These are phyloP conservation scores for Helichrysum umbraculigerum DNA, from an alignment of 129 eudicot genomes.

Conservation along the genomic window DNA sequence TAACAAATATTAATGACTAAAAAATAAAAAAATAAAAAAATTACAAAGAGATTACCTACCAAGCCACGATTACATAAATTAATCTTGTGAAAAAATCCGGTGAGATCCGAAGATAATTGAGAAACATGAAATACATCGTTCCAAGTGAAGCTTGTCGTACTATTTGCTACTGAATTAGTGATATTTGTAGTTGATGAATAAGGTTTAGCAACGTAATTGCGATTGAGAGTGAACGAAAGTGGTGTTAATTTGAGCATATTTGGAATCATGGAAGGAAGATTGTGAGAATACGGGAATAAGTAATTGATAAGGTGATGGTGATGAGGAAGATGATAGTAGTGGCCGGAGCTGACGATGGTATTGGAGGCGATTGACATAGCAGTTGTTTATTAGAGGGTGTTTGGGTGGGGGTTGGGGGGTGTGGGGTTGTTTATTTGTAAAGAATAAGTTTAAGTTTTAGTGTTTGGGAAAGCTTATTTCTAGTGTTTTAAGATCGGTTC, in stretches of 20 bases:
- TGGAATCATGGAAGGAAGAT: neutral
- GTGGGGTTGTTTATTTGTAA: no score
- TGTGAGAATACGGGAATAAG: neutral
- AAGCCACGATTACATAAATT: constrained; percentile 12
- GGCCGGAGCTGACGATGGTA: neutral
- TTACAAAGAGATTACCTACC: constrained; percentile 27
- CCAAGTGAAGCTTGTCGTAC: constrained; percentile 55
- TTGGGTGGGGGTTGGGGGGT: no score
- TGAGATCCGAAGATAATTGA: constrained; percentile 14
- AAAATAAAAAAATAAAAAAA: neutral
- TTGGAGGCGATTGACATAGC: neutral
- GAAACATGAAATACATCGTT: constrained; percentile 50
- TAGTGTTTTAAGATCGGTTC: no score
- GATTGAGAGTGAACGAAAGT: neutral
- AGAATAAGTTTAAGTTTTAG: no score
- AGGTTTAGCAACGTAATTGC: neutral
- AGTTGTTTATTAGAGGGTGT: no score
- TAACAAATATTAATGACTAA: no score
- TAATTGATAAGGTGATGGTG: neutral
- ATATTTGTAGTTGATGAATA: neutral
- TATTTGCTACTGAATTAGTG: neutral
- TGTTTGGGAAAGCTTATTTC: no score
- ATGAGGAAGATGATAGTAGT: neutral
- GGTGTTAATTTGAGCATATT: neutral
- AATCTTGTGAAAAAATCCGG: constrained; percentile 3